phyloP scores from a whole-genome alignment of 805 yeast genomes.

The Sugiyamaella qingdaonensis region DNA sequence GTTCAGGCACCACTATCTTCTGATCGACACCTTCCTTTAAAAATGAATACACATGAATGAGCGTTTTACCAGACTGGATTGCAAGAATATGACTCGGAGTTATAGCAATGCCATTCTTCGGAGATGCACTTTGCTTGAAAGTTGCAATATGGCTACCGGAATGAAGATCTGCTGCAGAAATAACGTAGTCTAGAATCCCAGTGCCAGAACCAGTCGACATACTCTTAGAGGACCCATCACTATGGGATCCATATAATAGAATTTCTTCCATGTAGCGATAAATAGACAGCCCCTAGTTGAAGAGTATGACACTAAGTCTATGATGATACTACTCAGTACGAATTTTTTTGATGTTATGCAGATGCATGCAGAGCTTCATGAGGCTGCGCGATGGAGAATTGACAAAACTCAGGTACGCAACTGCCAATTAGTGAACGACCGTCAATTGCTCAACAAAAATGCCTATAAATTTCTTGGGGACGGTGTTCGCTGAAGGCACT shows the following conservation, averaged over 20 bases:
- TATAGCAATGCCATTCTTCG: slow-evolving; percentile 43
- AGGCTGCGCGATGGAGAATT: background rate
- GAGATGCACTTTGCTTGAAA: slow-evolving; percentile 51
- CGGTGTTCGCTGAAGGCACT: slow-evolving; percentile 67
- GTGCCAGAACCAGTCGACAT: slow-evolving; percentile 6
- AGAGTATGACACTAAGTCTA: too few relatives aligned
- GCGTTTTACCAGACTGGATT: slow-evolving; percentile 66
- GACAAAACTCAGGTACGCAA: background rate
- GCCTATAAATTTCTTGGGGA: slow-evolving; percentile 83
- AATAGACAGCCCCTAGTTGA: too few relatives aligned
- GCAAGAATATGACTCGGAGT: slow-evolving; percentile 56
- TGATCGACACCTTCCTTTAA: slow-evolving; percentile 69
- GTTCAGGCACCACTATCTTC: slow-evolving; percentile 80
- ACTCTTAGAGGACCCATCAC: slow-evolving; percentile 8
- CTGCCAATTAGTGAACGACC: too few relatives aligned
- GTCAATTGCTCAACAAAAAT: slow-evolving; percentile 35
- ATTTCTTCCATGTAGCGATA: slow-evolving; percentile 33
- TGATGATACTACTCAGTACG: too few relatives aligned
- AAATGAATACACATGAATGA: slow-evolving; percentile 66
- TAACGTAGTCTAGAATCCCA: slow-evolving; percentile 9
- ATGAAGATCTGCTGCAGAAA: slow-evolving; percentile 32
- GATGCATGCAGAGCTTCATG: background rate
- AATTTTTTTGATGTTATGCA: background rate
- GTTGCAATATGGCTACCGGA: slow-evolving; percentile 40
- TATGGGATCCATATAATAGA: slow-evolving; percentile 14